Evolutionary conservation across 139 green algal species (phyloP).

Genomic region (Raphidocelis subcapitata): DNA sequence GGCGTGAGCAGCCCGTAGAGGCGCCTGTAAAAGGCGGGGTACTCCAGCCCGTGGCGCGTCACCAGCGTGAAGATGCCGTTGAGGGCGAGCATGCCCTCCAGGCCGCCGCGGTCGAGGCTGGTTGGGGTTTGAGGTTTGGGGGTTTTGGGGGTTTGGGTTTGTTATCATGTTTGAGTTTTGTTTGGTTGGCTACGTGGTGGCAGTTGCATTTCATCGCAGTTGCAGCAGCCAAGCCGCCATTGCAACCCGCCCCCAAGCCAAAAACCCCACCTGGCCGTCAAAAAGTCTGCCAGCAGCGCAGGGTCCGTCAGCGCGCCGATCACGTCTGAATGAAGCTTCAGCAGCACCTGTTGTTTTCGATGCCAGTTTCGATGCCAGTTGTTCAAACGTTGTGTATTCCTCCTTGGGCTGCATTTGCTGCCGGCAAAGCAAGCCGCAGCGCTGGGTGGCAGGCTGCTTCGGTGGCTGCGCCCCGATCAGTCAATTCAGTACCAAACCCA

Average conservation of each 20-base stretch:
- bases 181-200: no score
- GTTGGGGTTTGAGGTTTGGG: not conserved
- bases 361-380: no score
- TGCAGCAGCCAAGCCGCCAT: no score
- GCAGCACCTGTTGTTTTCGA: constrained; percentile 41
- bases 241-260: no score
- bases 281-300: constrained; percentile 85
- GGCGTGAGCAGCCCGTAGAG: constrained; percentile 79
- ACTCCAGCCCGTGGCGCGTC: constrained; percentile 90
- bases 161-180: no score
- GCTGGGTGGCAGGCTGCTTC: no score
- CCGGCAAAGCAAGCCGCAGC: no score
- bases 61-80: constrained; percentile 92
- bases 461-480: no score
- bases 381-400: no score
- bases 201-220: no score
- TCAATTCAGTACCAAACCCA: no score
- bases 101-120: constrained; percentile 50
- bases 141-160: not conserved
- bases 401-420: no score
- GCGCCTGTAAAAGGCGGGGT: constrained; percentile 79
- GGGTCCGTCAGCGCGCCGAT: constrained; percentile 80
- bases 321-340: constrained; percentile 62
- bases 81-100: constrained; percentile 90
- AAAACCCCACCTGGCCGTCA: not conserved